Evolutionary conservation across 225 moss, liverwort and hornwort genomes (phyloP), one percentile per base, ranked within the genome.

Genomic region (Marchantia paleacea): DNA sequence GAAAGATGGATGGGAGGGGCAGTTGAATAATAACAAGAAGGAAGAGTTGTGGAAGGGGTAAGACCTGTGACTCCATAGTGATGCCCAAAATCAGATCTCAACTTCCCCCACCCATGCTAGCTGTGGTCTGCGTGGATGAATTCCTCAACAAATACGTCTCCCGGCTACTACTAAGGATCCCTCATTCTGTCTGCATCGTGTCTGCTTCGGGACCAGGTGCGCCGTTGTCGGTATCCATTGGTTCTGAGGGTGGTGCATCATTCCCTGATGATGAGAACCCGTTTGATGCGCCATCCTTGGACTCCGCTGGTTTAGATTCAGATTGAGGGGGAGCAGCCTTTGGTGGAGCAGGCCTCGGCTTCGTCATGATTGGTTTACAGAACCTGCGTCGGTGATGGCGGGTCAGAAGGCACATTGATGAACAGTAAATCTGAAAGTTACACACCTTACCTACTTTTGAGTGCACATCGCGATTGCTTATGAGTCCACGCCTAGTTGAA

Each of bases 321-420:
- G 89, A 49, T 82, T 74, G 86, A 6, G 86, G 52, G 0, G 95
- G 85, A 25, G 90, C 76, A 20, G 94, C 86, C 84, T 94, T 95
- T 0, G 94, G 94, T 0, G 97, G 99, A 7, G 91, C 85, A n/a
- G 99, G 99, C 85, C 95, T 90, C 0, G 91, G 71, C 79, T 95
- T 95, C 3, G 92, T 99, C 99, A 99, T 99, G 55, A 99, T 94
- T 3, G 99, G 99, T 84, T 95, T 99, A 86, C 95, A 99, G 79
- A 95, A 99, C 84, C 99, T 91, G 86, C 63, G 53, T 5, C 47
- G 18, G 28, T 14, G 7, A 4, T 28, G 28, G 55, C 13, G 6
- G 5, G 14, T 68, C 31, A 68, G 68, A 68, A 8, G 57, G 14
- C 30, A 28, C 24, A 62, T n/a, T 4, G n/a, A 3, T n/a, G 9